Percentiles rank a stretch among this genome's conserved stretches.
Conservation (phyloP, 1,284 basidiomycete species). For the Ganoderma lucidum region DNA sequence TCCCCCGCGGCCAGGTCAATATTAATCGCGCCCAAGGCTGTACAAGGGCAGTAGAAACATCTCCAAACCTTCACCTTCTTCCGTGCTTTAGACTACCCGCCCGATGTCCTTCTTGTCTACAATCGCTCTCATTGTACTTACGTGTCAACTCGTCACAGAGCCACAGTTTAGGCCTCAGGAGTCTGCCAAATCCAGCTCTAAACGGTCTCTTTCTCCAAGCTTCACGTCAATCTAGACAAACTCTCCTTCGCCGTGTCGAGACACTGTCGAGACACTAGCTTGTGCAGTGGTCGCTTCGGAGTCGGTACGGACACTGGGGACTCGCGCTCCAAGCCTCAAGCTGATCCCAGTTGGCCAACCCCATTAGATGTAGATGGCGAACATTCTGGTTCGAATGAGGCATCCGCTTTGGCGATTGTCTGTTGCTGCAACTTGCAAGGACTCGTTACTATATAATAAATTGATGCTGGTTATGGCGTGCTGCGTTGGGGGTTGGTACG, state of each 20-base stretch:
- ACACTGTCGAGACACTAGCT: too few species aligned
- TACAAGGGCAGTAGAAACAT: background rate
- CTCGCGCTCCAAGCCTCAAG: too few species aligned
- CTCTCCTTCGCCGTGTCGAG: too few species aligned
- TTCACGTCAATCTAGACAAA: too few species aligned
- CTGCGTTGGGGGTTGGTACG: too few species aligned
- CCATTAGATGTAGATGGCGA: background rate
- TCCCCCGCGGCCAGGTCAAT: background rate
- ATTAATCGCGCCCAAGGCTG: background rate
- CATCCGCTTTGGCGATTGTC: background rate
- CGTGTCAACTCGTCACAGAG: background rate
- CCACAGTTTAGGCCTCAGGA: background rate
- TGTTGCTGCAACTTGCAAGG: too few species aligned
- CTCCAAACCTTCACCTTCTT: background rate
- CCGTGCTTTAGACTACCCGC: background rate
- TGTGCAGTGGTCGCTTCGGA: too few species aligned
- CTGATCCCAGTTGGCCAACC: too few species aligned
- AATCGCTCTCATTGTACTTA: background rate
- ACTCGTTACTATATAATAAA: background rate
- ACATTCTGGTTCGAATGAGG: background rate
- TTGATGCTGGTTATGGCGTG: background rate
- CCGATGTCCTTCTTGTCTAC: background rate
- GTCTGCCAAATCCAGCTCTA: too few species aligned
- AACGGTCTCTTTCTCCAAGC: too few species aligned
- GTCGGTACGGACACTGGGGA: too few species aligned